phyloP scores from a whole-genome alignment of 2,329 filamentous ascomycete species.

The Plenodomus tracheiphilus region DNA sequence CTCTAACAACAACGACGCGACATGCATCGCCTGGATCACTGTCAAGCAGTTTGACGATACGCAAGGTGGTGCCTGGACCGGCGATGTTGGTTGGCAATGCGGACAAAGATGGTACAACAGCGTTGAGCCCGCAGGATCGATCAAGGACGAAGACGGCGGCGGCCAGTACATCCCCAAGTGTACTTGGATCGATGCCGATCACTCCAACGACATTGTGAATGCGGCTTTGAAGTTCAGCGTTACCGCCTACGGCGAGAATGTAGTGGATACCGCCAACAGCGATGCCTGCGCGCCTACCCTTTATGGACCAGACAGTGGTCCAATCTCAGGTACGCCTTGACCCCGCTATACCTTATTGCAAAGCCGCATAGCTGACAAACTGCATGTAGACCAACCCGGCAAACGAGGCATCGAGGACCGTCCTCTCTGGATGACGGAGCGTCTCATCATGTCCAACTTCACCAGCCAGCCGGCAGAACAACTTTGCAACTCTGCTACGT shows the following conservation, averaged over 20 bases:
- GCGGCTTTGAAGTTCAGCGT: slow-evolving; percentile 8
- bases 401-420: too few species aligned
- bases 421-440: too few species aligned
- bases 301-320: slow-evolving; percentile 5
- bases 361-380: too few species aligned
- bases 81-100: slow-evolving; percentile 10
- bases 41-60: slow-evolving; percentile 6
- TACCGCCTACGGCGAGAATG: slow-evolving; percentile 9
- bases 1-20: neutral
- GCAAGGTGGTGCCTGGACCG: slow-evolving; percentile 10
- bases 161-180: slow-evolving; percentile 8
- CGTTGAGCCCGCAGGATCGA: slow-evolving; percentile 3
- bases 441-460: too few species aligned
- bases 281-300: slow-evolving; percentile 5
- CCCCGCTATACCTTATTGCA: too few species aligned
- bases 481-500: too few species aligned
- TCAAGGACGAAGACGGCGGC: neutral
- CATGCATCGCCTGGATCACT: slow-evolving; percentile 13
- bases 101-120: slow-evolving; percentile 11
- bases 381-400: too few species aligned
- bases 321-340: neutral
- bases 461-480: too few species aligned
- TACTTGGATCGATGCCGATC: slow-evolving; percentile 17
- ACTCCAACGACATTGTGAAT: slow-evolving; percentile 7
- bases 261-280: slow-evolving; percentile 3